These are phyloP conservation scores for Fremontodendron californicum DNA, from an alignment of 345 rosid genomes.

Conservation along the genomic window DNA sequence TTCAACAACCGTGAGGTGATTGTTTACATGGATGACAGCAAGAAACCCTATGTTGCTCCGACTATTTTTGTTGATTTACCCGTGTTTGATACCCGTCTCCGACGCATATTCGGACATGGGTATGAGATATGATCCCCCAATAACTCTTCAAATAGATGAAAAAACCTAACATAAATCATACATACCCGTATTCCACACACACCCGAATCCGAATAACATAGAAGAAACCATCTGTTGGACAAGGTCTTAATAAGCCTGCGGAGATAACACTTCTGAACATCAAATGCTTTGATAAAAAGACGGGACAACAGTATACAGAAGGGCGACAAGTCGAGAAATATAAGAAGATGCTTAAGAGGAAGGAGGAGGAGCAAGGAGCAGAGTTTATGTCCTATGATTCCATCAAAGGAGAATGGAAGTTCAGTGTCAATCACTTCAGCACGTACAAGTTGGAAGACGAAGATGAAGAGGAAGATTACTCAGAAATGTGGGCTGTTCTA, in stretches of 20 bases:
- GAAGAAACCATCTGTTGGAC: too few relatives aligned
- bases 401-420: slow-evolving; percentile 82
- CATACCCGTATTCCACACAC: too few relatives aligned
- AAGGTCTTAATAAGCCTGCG: slow-evolving; percentile 92
- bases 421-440: slow-evolving; percentile 84
- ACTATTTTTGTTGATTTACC: too few relatives aligned
- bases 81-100: too few relatives aligned
- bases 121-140: too few relatives aligned
- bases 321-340: slow-evolving; percentile 70
- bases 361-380: slow-evolving; percentile 88
- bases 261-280: slow-evolving; percentile 92
- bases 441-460: slow-evolving; percentile 51
- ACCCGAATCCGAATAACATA: too few relatives aligned
- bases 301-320: slow-evolving; percentile 57
- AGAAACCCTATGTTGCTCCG: too few relatives aligned
- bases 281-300: slow-evolving; percentile 81
- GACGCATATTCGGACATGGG: too few relatives aligned
- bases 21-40: slow-evolving; percentile 90
- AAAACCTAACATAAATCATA: too few relatives aligned
- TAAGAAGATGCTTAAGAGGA: slow-evolving; percentile 79
- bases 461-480: slow-evolving; percentile 12
- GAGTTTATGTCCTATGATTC: slow-evolving; percentile 80
- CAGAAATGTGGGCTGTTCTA: not conserved
- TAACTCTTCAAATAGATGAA: too few relatives aligned
- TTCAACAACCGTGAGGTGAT: slow-evolving; percentile 86